phyloP scores from a whole-genome alignment of 2,329 filamentous ascomycete species.

The Trichoderma citrinoviride region DNA sequence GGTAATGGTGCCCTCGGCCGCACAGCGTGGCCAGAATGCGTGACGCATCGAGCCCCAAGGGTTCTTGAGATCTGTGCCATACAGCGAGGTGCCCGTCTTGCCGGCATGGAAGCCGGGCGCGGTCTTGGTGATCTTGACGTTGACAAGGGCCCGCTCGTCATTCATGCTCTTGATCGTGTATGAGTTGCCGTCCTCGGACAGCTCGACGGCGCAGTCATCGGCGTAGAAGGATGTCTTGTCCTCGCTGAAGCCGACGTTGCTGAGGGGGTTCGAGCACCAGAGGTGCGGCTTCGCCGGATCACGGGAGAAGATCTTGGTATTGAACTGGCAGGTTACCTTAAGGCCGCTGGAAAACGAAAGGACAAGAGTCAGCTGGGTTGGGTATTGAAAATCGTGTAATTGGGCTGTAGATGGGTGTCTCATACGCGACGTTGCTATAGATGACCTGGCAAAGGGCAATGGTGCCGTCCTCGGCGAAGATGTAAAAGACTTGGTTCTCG shows the following conservation, averaged over 20 bases:
- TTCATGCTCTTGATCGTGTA: constrained; percentile 90
- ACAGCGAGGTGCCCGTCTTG: constrained; percentile 78
- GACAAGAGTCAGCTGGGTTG: neutral
- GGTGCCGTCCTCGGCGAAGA: constrained; percentile 74
- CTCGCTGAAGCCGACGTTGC: constrained; percentile 79
- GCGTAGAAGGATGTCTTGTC: constrained; percentile 82
- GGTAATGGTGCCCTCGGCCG: constrained; percentile 76
- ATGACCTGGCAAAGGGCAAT: constrained; percentile 85
- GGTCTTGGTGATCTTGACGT: constrained; percentile 73
- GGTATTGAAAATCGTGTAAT: neutral
- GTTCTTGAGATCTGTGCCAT: constrained; percentile 77
- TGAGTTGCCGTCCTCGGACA: constrained; percentile 76
- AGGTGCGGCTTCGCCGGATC: constrained; percentile 69
- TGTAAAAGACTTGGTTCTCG: constrained; percentile 93
- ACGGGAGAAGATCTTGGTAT: constrained; percentile 83
- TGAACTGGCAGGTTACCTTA: constrained; percentile 89
- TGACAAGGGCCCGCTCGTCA: constrained; percentile 77
- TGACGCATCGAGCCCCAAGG: constrained; percentile 95
- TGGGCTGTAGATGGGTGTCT: neutral
- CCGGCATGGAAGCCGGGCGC: constrained; percentile 83
- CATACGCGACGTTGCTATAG: constrained; percentile 95
- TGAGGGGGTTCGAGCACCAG: constrained; percentile 80
- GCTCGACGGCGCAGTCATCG: constrained; percentile 77
- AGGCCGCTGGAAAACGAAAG: constrained; percentile 64
- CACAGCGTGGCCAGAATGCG: constrained; percentile 88